Evolutionary conservation across 2,329 filamentous ascomycete species (phyloP), one percentile per base, ranked within the genome.

Genomic region (Neodidymelliopsis sp.): DNA sequence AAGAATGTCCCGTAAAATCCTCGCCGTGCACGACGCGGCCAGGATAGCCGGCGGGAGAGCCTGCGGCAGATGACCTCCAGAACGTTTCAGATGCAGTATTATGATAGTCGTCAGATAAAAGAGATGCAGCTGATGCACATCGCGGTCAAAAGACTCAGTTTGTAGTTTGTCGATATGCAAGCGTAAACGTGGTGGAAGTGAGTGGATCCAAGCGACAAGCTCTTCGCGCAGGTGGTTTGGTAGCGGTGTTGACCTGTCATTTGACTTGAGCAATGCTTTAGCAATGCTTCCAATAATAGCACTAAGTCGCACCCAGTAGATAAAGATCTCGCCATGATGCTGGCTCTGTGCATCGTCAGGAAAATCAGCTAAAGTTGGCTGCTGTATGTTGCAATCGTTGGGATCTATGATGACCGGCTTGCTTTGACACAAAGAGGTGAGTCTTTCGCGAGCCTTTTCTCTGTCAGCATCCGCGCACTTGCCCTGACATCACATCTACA

Each of bases 51-150:
- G 60, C 30, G 57, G 60, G 9, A 63, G 36, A 13, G 57, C 57
- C 39, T 63, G 60, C 4, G 60, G 60, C 7, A 63, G 46, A 12
- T 63, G 55, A 19, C 60, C 57, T 42, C 48, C 54, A 25, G 57
- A 60, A 3, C 57, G 49, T 37, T 63, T 63, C 12, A 63, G 41
- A 30, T 63, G 57, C 10, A 60, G 23, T 15, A 63, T 55, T 15
- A 60, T 55, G 20, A 63, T 63, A 6, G 60, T 63, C 9, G 57
- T 63, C 4, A 63, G 50, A 30, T 63, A 63, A 29, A 57, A 57
- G 5, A 63, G 45, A 38, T 63, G 57, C 8, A 63, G 47, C 16
- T 63, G 60, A 33, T 63, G 60, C 7, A 63, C 60, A 31, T 63
- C 54, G 16, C 57, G 54, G 48, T 62, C 57, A 31, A 60, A 62